Base-by-base conservation (phyloP, 2,329 filamentous ascomycete genomes). In the Trichoderma sp. region DNA sequence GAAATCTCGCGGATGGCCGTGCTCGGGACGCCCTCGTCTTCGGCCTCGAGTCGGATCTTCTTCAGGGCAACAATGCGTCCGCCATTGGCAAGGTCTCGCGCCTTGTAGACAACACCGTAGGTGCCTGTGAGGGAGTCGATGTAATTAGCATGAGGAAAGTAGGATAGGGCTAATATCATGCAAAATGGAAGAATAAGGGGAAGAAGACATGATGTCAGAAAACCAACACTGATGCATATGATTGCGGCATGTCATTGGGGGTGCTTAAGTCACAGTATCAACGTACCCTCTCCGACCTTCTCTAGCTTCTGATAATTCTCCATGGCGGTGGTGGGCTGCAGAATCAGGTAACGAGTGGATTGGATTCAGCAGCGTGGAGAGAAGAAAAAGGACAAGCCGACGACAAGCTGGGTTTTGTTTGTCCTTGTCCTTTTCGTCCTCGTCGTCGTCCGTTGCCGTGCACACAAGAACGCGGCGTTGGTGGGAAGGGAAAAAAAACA, bases 261-360 rank as follows among this genome's bases (percentile, higher is more conserved):
- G 41, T 31, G 41, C 41, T 8, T 1, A 29, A 24, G 41, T 63
- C 62, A 77, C 29, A 50, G 75, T 24, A 41, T 8, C 62, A 66
- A 81, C 90, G 81, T 87, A 97, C 95, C 95, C 91, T 98, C 95
- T 85, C 95, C 95, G 82, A 98, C 95, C 89, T 98, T 98, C 88
- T 98, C 95, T 82, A 98, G 90, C 87, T 97, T 97, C 86, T 97
- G 94, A 85, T 98, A 98, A 86, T 97, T 97, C 85, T 98, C 95
- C 95, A 98, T 97, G 79, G 77, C 78, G 74, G 75, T 50, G 74
- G 24, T n/a, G 16, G 50, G n/a, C 14, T 29, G 29, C n/a, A 65
- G 29, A 56, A 56, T 62, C 62, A 24, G 31, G 35, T 14, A 33
- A 56, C 60, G 41, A 63, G 24, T n/a, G 67, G 24, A 59, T 41